phyloP scores from a whole-genome alignment of 2,329 filamentous ascomycete genomes.

The Pyrenochaeta sp. region DNA sequence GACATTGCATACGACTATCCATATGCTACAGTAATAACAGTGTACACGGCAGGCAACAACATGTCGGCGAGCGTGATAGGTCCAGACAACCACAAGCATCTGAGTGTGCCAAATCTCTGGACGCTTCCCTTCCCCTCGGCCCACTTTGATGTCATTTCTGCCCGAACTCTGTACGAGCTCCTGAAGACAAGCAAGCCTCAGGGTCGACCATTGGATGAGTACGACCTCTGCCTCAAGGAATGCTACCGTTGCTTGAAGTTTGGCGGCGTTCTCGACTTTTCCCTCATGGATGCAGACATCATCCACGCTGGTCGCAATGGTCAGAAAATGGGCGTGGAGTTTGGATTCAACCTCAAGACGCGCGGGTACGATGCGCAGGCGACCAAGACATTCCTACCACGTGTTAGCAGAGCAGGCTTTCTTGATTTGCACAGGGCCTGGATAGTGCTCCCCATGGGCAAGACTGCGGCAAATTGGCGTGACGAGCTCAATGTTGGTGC shows the following conservation, averaged over 20 bases:
- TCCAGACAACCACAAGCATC: conserved; percentile 84
- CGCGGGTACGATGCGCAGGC: conserved; percentile 88
- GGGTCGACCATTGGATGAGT: conserved; percentile 71
- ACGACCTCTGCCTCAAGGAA: conserved; percentile 83
- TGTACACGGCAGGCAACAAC: conserved; percentile 65
- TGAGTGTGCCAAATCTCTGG: conserved; percentile 78
- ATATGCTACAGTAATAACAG: conserved; percentile 85
- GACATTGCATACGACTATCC: conserved; percentile 86
- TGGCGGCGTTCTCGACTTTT: conserved; percentile 91
- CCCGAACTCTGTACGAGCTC: conserved; percentile 83
- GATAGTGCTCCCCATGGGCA: conserved; percentile 86
- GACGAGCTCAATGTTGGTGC: conserved; percentile 47
- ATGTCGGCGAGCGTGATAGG: conserved; percentile 66
- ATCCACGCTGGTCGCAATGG: conserved; percentile 82
- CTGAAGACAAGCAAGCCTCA: conserved; percentile 71
- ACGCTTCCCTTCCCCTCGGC: conserved; percentile 83
- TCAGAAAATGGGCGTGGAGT: conserved; percentile 86
- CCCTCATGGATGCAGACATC: conserved; percentile 87
- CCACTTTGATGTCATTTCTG: conserved; percentile 91
- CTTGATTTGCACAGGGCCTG: conserved; percentile 82
- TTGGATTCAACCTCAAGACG: conserved; percentile 86
- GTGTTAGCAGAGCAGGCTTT: conserved; percentile 79
- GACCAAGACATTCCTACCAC: conserved; percentile 79
- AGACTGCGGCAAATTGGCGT: conserved; percentile 48
- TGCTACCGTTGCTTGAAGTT: conserved; percentile 92